Conservation (phyloP, 768 basidiomycete species). For the Cystobasidium ongulense region DNA sequence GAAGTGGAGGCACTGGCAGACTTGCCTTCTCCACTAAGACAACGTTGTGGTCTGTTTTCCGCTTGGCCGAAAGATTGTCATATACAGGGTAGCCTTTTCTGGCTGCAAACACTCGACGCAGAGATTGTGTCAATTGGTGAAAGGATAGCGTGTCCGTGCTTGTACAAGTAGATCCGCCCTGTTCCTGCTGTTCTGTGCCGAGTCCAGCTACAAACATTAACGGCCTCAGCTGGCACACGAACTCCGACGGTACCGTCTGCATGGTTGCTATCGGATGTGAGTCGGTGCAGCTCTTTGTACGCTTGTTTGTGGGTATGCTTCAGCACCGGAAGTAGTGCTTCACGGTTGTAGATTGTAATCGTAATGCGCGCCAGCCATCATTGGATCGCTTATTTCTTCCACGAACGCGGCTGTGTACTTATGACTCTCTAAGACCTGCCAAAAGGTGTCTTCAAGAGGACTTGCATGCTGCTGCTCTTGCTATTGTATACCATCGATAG, state of each 20-base stretch:
- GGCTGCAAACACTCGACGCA: constrained; percentile 60
- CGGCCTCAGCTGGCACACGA: constrained; percentile 78
- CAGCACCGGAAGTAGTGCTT: neutral
- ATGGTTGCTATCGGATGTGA: constrained; percentile 47
- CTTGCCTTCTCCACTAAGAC: constrained; percentile 71
- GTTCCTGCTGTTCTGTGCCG: constrained; percentile 42
- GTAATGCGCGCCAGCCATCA: too few relatives aligned
- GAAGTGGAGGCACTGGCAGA: neutral
- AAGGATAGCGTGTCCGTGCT: constrained; percentile 50
- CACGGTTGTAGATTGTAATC: too few relatives aligned
- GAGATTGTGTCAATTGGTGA: constrained; percentile 53
- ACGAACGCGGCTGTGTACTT: too few relatives aligned
- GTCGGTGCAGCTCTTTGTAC: neutral
- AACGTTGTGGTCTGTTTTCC: constrained; percentile 58
- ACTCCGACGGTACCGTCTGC: constrained; percentile 88
- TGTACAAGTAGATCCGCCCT: neutral
- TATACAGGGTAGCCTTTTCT: constrained; percentile 40
- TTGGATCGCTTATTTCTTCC: too few relatives aligned
- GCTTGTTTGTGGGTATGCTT: neutral
- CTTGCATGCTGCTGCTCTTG: neutral
- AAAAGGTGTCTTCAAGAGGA: neutral
- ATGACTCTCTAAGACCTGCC: neutral
- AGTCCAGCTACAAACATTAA: constrained; percentile 93
- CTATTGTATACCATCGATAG: neutral
- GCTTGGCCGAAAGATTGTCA: constrained; percentile 38